These are phyloP conservation scores for Silene latifolia DNA, from an alignment of 148 eudicot genomes.

Conservation along the genomic window DNA sequence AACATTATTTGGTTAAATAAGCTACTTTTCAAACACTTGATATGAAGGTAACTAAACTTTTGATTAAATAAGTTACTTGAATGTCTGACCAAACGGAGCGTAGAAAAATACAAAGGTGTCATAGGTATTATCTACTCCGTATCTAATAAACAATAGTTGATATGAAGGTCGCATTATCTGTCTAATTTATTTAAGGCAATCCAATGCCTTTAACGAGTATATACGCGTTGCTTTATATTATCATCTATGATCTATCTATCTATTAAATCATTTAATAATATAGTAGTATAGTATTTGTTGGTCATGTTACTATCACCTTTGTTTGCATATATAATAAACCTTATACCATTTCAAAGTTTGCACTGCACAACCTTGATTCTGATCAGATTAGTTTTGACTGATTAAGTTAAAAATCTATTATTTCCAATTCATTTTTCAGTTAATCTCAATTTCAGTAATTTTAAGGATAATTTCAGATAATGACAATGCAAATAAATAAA, in stretches of 20 bases:
- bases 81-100: no score
- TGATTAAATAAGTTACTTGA: no score
- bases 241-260: not conserved
- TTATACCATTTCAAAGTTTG: not conserved
- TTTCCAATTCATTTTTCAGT: not conserved
- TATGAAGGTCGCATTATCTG: not conserved
- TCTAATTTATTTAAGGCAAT: not conserved
- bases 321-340: slow-evolving; percentile 6
- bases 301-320: slow-evolving; percentile 5
- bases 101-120: no score
- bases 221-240: not conserved
- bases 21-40: no score
- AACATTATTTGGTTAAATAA: no score
- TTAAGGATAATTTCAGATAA: not conserved
- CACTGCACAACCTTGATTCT: not conserved
- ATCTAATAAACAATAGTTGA: not conserved
- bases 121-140: no score
- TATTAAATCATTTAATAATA: not conserved
- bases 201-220: not conserved
- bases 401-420: not conserved
- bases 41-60: no score
- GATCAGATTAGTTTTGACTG: not conserved
- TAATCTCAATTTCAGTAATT: not conserved
- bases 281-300: not conserved
- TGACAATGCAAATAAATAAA: slow-evolving; percentile 20